Base-by-base conservation (phyloP, 2,329 filamentous ascomycete species). In the Microdochium nivale region DNA sequence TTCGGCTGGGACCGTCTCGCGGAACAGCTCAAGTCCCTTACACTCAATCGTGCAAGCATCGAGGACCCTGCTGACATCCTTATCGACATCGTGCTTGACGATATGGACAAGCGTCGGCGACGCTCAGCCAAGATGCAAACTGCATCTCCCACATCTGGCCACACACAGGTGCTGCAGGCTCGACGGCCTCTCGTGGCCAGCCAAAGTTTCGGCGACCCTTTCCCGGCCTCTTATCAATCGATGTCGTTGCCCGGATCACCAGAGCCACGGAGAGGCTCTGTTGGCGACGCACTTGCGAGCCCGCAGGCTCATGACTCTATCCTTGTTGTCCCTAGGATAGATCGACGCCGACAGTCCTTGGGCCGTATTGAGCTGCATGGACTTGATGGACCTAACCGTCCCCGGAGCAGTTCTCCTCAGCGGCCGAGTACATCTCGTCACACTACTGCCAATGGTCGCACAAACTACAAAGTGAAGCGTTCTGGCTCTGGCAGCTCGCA, bases 1-100 rank as follows among this genome's bases (percentile, higher is more conserved):
- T 96, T 90, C 69, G 94, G 94, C 53, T 99, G 94, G 94, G 92
- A 99, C 66, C 84, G 88, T 53, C 72, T 97, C 52, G 88, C 94
- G 9, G 94, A 99, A 65, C 91, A 96, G 67, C 74, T 99, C 56
- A 85, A 90, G 54, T 95, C 90, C 55, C 76, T 99, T 57, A 94
- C 88, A 2, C 76, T 99, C 57, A 96, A 90, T 71, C 84, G 90
- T 59, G 92, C 88, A 51, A 84, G 86, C 56, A 78, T 99, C 46
- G 90, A 96, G 56, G 91, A 99, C 63, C 90, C 90, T 3, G 86
- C 86, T 19, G 94, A 97, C 65, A 80, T 99, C 37, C 75, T 97
- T 48, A 88, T 94, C 56, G 87, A 95, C 60, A 95, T 99, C 59
- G 91, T 99, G 25, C 72, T 99, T 54, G 94, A 99, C 64, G 94